These are phyloP conservation scores for Talaromyces pinophilus DNA, from an alignment of 2,329 filamentous ascomycete species.

Conservation along the genomic window DNA sequence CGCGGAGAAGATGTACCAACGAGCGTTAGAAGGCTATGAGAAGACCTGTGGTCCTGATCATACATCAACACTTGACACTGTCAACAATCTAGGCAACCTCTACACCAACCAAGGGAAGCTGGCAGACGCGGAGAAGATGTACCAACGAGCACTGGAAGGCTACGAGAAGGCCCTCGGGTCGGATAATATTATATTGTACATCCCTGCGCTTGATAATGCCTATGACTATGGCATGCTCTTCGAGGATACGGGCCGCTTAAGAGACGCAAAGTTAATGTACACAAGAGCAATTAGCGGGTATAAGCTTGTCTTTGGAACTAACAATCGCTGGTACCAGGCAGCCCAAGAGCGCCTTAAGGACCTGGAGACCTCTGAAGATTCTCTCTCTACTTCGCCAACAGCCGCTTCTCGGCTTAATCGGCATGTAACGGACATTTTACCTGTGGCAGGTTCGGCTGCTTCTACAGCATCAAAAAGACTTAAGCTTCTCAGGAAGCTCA, in stretches of 20 bases:
- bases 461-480: no score
- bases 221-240: conserved; percentile 13
- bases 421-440: no score
- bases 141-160: neutral
- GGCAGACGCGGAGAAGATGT: conserved; percentile 9
- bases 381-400: conserved; percentile 9
- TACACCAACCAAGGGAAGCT: neutral
- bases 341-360: conserved; percentile 12
- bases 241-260: conserved; percentile 13
- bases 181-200: neutral
- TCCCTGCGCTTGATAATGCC: conserved; percentile 14
- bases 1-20: neutral
- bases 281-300: conserved; percentile 15
- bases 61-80: neutral
- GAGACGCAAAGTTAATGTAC: conserved; percentile 17
- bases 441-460: no score
- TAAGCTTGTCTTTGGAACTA: conserved; percentile 20
- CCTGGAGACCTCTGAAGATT: conserved; percentile 12
- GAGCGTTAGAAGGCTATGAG: neutral
- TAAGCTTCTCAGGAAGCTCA: no score
- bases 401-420: neutral
- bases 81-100: neutral
- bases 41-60: neutral
- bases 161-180: neutral
- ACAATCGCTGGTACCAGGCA: conserved; percentile 8